Conservation (phyloP, 257 asterid species). For the Nicotiana noctiflora region DNA sequence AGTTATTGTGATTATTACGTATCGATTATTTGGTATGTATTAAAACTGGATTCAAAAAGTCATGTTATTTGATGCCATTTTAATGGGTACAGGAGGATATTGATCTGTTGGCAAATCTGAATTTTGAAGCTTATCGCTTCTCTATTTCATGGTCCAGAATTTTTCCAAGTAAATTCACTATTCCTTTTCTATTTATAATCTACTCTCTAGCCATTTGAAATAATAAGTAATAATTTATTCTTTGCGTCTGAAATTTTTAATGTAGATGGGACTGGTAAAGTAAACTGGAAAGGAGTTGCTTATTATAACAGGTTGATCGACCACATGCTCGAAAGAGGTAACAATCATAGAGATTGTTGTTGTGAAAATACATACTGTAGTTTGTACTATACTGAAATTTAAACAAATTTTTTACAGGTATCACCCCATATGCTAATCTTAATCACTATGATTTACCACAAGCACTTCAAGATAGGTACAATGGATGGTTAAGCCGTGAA, state of each 20-base stretch:
- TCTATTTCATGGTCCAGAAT: constrained; percentile 97
- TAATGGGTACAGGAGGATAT: constrained; percentile 60
- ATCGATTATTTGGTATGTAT: too few species aligned
- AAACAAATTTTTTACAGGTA: constrained; percentile 37
- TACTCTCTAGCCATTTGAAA: background rate
- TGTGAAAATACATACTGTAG: background rate
- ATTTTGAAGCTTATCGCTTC: constrained; percentile 89
- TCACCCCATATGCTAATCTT: constrained; percentile 80
- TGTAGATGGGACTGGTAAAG: constrained; percentile 82
- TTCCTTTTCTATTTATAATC: background rate
- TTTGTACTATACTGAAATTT: background rate
- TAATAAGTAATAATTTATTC: background rate
- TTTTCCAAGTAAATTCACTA: constrained; percentile 57
- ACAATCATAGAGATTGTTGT: background rate
- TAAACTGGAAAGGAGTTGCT: constrained; percentile 77
- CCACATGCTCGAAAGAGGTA: constrained; percentile 79
- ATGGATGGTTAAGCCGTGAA: constrained; percentile 72
- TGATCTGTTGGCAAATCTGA: constrained; percentile 60
- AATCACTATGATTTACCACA: constrained; percentile 95
- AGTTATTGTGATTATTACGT: too few species aligned
- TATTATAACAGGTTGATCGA: constrained; percentile 75
- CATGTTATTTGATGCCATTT: background rate
- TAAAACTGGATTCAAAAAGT: too few species aligned
- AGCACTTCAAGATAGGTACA: constrained; percentile 78
- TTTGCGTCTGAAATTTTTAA: background rate